Conservation (phyloP, 2,329 filamentous ascomycete genomes). For the Alternaria sp. region DNA sequence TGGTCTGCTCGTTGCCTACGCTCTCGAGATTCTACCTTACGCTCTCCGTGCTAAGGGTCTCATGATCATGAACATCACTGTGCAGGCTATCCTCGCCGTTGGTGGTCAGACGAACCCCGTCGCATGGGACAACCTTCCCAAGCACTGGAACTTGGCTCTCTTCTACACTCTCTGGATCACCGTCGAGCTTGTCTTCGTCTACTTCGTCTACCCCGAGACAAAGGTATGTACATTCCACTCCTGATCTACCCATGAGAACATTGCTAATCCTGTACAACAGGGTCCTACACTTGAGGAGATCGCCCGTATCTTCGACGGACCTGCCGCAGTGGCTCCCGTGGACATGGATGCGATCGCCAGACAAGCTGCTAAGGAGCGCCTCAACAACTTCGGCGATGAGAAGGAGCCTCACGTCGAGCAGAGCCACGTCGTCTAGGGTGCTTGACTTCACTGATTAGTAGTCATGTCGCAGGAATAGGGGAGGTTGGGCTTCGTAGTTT, state of each 20-base stretch:
- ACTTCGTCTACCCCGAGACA: conserved; percentile 57
- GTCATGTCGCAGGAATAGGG: not conserved
- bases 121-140: conserved; percentile 66
- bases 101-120: conserved; percentile 67
- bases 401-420: conserved; percentile 21
- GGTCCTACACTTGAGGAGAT: conserved; percentile 74
- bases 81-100: conserved; percentile 68
- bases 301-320: conserved; percentile 72
- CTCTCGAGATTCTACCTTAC: conserved; percentile 58
- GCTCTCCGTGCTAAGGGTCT: conserved; percentile 58
- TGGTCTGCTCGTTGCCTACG: conserved; percentile 62
- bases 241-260: not conserved
- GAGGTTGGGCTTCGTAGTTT: not conserved
- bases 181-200: conserved; percentile 66
- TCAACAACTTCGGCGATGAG: conserved; percentile 18
- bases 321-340: conserved; percentile 53
- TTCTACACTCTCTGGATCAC: conserved; percentile 70
- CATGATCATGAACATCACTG: conserved; percentile 65
- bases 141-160: conserved; percentile 66
- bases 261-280: conserved; percentile 1
- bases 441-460: not conserved
- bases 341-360: conserved; percentile 31
- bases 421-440: not conserved
- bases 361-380: conserved; percentile 21
- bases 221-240: conserved; percentile 40